Conservation (phyloP, 805 yeast species). For the Saccharomycopsis fibuligera region DNA sequence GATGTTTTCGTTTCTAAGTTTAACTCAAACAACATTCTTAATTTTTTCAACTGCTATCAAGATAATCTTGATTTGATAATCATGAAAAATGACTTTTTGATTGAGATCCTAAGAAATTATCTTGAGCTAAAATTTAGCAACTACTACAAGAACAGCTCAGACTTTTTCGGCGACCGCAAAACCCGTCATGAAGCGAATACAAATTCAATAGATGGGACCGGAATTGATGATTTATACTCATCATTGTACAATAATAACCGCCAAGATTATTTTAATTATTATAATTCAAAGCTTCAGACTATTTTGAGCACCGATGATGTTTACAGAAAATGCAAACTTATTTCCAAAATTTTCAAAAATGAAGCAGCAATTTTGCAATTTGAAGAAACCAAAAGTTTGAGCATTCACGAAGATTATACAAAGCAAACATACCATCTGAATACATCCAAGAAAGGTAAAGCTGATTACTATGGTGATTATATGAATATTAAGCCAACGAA, state of each 20-base stretch:
- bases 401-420: too few species aligned
- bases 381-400: constrained; percentile 1
- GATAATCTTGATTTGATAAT: constrained; percentile 8
- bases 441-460: too few species aligned
- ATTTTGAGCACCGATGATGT: constrained; percentile 2
- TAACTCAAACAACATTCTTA: not conserved
- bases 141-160: constrained; percentile 4
- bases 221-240: not conserved
- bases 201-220: too few species aligned
- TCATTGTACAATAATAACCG: constrained; percentile 14
- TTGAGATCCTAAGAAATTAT: constrained; percentile 10
- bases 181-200: too few species aligned
- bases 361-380: constrained; percentile 8
- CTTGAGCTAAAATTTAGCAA: constrained; percentile 12
- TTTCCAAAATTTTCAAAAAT: constrained; percentile 9
- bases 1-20: not conserved
- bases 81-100: constrained; percentile 13
- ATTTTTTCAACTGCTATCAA: constrained; percentile 15
- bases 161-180: not conserved
- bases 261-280: constrained; percentile 9
- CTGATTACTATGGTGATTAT: too few species aligned
- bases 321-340: not conserved
- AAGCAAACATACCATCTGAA: too few species aligned
- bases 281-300: constrained; percentile 6
- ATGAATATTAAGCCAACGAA: too few species aligned